A percentile compares a stretch with the other conserved stretches of the same genome.
phyloP scores from a whole-genome alignment of 1,139 yeast genomes.

The Zygosaccharomyces pseudobailii region DNA sequence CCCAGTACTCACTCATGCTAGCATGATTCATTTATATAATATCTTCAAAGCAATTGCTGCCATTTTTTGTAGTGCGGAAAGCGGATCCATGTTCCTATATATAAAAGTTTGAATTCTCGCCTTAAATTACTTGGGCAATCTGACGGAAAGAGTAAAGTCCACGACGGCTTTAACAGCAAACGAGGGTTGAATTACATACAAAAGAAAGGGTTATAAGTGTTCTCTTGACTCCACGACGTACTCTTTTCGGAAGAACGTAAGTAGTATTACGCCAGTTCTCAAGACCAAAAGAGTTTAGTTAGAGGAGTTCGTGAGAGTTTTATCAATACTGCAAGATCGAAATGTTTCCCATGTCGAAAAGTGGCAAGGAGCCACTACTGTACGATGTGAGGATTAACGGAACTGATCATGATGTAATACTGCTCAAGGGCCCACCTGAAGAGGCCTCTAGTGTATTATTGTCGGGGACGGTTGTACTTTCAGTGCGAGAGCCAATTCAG shows the following conservation, averaged over 20 bases:
- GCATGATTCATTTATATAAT: conserved; percentile 8
- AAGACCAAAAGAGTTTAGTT: neutral
- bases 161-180: conserved; percentile 2
- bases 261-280: neutral
- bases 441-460: conserved; percentile 76
- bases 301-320: neutral
- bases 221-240: neutral
- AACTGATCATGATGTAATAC: conserved; percentile 71
- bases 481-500: conserved; percentile 70
- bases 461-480: conserved; percentile 71
- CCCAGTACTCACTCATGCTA: conserved; percentile 50
- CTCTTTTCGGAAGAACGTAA: neutral
- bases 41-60: neutral
- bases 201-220: neutral
- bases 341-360: conserved; percentile 15
- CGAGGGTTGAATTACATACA: neutral
- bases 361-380: conserved; percentile 21
- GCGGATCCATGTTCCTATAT: neutral
- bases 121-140: neutral
- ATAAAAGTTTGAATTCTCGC: conserved; percentile 2
- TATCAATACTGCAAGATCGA: neutral
- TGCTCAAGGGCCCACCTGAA: conserved; percentile 69
- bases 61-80: neutral
- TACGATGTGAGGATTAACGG: conserved; percentile 42
- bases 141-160: conserved; percentile 3